phyloP scores from a whole-genome alignment of 208 protist genomes.

The Naegleria lovaniensis region DNA sequence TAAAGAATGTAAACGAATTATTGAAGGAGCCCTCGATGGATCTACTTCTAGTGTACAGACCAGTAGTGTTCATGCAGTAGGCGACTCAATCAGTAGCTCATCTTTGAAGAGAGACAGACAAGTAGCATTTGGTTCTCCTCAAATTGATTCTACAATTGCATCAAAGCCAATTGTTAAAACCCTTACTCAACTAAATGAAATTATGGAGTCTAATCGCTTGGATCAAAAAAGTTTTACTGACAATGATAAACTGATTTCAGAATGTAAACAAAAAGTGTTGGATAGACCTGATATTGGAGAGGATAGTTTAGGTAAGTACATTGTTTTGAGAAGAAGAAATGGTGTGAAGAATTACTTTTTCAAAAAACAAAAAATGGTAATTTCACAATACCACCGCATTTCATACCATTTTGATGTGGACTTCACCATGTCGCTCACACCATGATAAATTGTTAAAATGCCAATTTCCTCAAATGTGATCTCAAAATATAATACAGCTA shows the following conservation, averaged over 20 bases:
- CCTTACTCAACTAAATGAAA: neutral
- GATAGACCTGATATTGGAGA: neutral
- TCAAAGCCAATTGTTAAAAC: neutral
- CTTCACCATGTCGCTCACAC: no score
- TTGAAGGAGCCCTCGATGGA: neutral
- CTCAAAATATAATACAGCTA: neutral
- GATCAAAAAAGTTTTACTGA: neutral
- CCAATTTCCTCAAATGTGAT: neutral
- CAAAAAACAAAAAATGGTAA: neutral
- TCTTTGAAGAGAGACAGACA: neutral
- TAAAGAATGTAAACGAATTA: neutral
- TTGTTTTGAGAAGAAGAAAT: neutral
- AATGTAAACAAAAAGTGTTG: neutral
- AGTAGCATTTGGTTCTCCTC: no score
- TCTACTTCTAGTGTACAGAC: neutral
- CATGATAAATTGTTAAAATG: neutral
- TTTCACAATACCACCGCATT: neutral
- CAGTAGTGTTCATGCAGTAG: neutral
- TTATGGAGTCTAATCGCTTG: neutral
- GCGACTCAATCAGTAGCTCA: neutral
- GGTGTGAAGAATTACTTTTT: neutral
- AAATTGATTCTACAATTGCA: neutral
- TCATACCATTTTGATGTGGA: no score
- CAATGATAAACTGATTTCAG: neutral
- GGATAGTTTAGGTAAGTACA: neutral